Conservation (phyloP, 2,329 filamentous ascomycete species). For the Cladosporium sp. region DNA sequence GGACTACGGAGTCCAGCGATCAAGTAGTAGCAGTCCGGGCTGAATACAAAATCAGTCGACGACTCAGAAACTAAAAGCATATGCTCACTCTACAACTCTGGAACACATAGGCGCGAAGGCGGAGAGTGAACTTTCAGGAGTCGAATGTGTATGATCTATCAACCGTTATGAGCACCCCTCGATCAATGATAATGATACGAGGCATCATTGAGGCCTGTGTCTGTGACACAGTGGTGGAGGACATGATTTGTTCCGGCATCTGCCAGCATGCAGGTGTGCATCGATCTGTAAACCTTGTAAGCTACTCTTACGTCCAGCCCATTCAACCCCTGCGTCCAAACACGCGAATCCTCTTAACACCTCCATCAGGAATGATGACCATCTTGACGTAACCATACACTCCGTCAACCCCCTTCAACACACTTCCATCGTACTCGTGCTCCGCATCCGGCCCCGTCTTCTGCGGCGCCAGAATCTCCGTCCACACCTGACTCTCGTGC, state of each 20-base stretch:
- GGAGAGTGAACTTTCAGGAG: too few relatives aligned
- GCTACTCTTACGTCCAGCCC: neutral
- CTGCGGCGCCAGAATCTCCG: conserved; percentile 63
- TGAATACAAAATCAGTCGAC: too few relatives aligned
- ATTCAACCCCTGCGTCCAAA: conserved; percentile 59
- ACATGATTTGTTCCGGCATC: neutral
- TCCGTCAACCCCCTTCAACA: conserved; percentile 51
- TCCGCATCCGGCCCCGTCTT: conserved; percentile 72
- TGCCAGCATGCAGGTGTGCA: too few relatives aligned
- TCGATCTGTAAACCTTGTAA: neutral
- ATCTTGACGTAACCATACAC: conserved; percentile 81
- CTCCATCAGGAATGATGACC: conserved; percentile 89
- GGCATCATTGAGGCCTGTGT: neutral
- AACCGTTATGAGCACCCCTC: too few relatives aligned
- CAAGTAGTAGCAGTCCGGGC: too few relatives aligned
- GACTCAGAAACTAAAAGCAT: too few relatives aligned
- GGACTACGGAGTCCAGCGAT: too few relatives aligned
- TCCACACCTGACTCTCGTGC: conserved; percentile 63
- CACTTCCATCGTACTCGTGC: conserved; percentile 58
- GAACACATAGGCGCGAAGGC: too few relatives aligned
- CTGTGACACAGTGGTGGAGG: neutral
- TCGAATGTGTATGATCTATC: too few relatives aligned
- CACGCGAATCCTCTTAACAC: conserved; percentile 82
- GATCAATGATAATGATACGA: too few relatives aligned
- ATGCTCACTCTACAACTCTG: too few relatives aligned